These are phyloP conservation scores for Lasiosphaeriaceae sp. DNA, from an alignment of 495 filamentous ascomycete species.

Conservation along the genomic window DNA sequence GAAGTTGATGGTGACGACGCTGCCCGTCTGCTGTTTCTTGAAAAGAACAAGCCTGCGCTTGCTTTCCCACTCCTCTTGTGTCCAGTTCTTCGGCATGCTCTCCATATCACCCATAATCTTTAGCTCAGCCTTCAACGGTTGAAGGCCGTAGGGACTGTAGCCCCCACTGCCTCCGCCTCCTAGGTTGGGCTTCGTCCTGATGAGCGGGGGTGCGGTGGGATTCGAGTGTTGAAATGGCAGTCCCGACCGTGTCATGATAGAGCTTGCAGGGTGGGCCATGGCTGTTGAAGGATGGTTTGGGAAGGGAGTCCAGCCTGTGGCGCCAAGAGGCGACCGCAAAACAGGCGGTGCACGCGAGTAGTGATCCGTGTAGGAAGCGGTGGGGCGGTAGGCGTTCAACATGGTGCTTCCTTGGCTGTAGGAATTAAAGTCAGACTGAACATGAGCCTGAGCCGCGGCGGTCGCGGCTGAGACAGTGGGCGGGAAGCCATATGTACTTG, in stretches of 20 bases:
- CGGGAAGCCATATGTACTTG: slow-evolving; percentile 48
- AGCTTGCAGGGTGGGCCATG: slow-evolving; percentile 24
- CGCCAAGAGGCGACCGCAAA: slow-evolving; percentile 45
- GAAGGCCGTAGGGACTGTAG: slow-evolving; percentile 76
- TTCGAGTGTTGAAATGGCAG: slow-evolving; percentile 34
- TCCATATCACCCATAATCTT: slow-evolving; percentile 82
- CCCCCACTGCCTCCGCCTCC: slow-evolving; percentile 33
- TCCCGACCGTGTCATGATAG: slow-evolving; percentile 36
- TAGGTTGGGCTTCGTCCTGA: slow-evolving; percentile 80
- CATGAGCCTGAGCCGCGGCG: slow-evolving; percentile 21
- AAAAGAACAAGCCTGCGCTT: slow-evolving; percentile 85
- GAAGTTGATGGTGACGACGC: slow-evolving; percentile 69
- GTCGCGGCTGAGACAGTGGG: slow-evolving; percentile 36
- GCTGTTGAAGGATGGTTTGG: slow-evolving; percentile 29
- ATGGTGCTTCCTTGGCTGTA: slow-evolving; percentile 44
- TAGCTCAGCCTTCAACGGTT: slow-evolving; percentile 80
- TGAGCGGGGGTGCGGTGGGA: slow-evolving; percentile 59
- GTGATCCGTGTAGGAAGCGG: slow-evolving; percentile 38
- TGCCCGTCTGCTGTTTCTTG: slow-evolving; percentile 70
- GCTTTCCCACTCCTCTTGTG: slow-evolving; percentile 67
- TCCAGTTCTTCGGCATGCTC: slow-evolving; percentile 76
- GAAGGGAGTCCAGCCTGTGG: slow-evolving; percentile 41
- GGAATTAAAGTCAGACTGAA: slow-evolving; percentile 26
- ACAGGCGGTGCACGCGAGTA: slow-evolving; percentile 42
- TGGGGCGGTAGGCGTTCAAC: slow-evolving; percentile 40